Evolutionary conservation across 257 asterid species (phyloP), one percentile per base, ranked within the genome.

Genomic region (Ballota nigra): DNA sequence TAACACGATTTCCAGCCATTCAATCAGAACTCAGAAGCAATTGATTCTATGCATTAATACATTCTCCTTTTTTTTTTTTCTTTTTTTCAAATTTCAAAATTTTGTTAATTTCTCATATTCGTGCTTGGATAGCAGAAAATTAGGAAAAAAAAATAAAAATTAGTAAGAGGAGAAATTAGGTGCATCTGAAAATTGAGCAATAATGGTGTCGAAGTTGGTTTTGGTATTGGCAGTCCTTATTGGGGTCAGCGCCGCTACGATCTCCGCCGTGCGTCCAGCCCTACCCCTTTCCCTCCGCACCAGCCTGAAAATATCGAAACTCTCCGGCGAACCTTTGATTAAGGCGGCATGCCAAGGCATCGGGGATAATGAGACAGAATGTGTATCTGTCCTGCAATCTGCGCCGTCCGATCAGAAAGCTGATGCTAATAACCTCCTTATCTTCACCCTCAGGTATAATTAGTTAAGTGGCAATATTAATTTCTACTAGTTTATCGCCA

Each of bases 361-460:
- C 22, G 84, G 81, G 0, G 55, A 24, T 3, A 43, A 61, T 45
- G 80, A 76, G 33, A 1, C 73, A 1, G 78, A 74, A 19, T 85
- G 90, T 72, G 4, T 71, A 4, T 43, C 78, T 1, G 56, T 53
- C 8, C 77, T 85, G 41, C 71, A 78, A 59, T 15, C 79, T 1
- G 81, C 87, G 7, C 51, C 82, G 2, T 16, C 59, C 13, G 63
- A 76, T 9, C 79, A 73, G 43, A 76, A 83, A 73, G 75, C 49
- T 7, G 78, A 76, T 19, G 78, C 72, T 15, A 65, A 43, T 18
- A 79, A 64, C 38, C 87, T 85, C 43, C 71, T 80, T 45, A 76
- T 82, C 51, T 85, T 72, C 70, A 15, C 81, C 59, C 85, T 85
- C 73, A 66, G 73, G 86, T 82, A 52, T 41, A 41, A n/a, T n/a